phyloP scores from a whole-genome alignment of 2,329 filamentous ascomycete species.

The Alternaria sp. region DNA sequence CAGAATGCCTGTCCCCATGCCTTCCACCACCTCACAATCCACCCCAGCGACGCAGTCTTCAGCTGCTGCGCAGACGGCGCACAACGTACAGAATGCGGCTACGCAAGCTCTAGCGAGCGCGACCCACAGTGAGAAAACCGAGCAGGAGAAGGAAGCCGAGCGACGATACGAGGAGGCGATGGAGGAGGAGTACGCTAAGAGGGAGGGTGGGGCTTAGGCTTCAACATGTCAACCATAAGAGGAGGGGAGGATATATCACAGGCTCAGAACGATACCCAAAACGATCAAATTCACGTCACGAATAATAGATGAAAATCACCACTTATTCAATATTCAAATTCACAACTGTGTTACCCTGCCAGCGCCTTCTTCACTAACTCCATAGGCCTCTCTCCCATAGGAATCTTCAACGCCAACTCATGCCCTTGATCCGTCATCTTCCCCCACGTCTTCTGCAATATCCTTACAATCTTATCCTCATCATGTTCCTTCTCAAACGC shows the following conservation, averaged over 20 bases:
- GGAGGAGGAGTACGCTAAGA: slow-evolving; percentile 53
- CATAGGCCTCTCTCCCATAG: slow-evolving; percentile 39
- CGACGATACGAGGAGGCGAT: slow-evolving; percentile 50
- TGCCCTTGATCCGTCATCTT: slow-evolving; percentile 52
- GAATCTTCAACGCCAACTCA: slow-evolving; percentile 47
- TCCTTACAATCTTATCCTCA: slow-evolving; percentile 76
- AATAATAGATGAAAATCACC: not conserved
- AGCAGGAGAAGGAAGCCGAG: slow-evolving; percentile 46
- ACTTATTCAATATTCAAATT: not conserved
- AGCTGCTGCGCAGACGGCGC: slow-evolving; percentile 35
- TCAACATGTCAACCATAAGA: not conserved
- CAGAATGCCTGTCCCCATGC: slow-evolving; percentile 42
- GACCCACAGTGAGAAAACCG: slow-evolving; percentile 36
- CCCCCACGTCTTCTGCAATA: slow-evolving; percentile 53
- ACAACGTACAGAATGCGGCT: slow-evolving; percentile 30
- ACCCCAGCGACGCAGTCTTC: slow-evolving; percentile 25
- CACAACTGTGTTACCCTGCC: slow-evolving; percentile 26
- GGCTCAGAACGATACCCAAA: slow-evolving; percentile 3
- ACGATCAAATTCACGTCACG: not conserved
- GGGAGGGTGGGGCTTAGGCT: slow-evolving; percentile 48
- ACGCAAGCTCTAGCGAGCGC: slow-evolving; percentile 43
- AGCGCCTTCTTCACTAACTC: slow-evolving; percentile 48
- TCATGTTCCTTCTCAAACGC: slow-evolving; percentile 77
- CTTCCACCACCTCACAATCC: slow-evolving; percentile 29
- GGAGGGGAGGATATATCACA: not conserved